These are phyloP conservation scores for Ophiostoma piceae DNA, from an alignment of 2,329 filamentous ascomycete species.

Conservation along the genomic window DNA sequence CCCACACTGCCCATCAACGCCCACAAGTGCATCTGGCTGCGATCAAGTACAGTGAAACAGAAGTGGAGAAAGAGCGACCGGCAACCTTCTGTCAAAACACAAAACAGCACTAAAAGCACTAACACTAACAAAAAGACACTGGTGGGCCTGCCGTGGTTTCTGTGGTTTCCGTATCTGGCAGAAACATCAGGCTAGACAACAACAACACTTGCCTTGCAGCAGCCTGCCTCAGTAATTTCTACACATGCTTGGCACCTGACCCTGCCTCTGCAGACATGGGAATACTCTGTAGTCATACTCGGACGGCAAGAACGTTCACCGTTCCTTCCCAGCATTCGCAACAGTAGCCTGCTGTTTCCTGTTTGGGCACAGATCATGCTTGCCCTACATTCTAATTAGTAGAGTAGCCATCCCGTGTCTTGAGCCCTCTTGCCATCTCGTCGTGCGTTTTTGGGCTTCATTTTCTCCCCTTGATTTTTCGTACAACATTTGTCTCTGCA, in stretches of 20 bases:
- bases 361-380: conserved; percentile 10
- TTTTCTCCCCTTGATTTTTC: conserved; percentile 15
- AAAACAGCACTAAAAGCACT: background rate
- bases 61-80: conserved; percentile 8
- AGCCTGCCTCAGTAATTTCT: background rate
- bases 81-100: conserved; percentile 1
- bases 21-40: background rate
- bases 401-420: conserved; percentile 4
- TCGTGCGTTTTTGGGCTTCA: conserved; percentile 12
- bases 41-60: background rate
- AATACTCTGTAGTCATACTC: background rate
- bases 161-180: conserved; percentile 24
- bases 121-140: background rate
- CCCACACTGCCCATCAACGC: background rate
- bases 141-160: conserved; percentile 25
- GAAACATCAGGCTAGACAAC: conserved; percentile 18
- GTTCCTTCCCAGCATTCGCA: conserved; percentile 5
- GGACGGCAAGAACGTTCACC: conserved; percentile 1
- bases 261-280: background rate
- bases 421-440: conserved; percentile 10
- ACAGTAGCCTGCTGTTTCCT: background rate
- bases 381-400: background rate
- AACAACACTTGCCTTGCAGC: conserved; percentile 16
- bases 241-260: conserved; percentile 3
- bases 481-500: background rate